phyloP scores from a whole-genome alignment of 2,329 filamentous ascomycete species.

The Lithohypha guttulata region DNA sequence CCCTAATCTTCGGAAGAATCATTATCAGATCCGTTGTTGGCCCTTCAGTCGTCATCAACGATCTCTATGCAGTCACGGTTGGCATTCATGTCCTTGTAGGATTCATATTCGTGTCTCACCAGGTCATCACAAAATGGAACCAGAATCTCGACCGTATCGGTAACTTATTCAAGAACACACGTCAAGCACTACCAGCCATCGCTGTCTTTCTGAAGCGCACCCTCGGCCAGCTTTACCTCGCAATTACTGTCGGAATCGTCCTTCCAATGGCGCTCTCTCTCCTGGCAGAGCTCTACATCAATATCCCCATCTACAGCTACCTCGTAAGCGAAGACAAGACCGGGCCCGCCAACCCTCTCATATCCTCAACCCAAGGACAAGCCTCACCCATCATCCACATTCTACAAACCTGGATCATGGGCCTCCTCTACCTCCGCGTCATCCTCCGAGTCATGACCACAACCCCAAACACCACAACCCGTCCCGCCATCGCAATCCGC shows the following conservation, averaged over 20 bases:
- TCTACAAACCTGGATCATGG: constrained; percentile 88
- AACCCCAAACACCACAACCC: constrained; percentile 34
- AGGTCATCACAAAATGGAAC: not conserved
- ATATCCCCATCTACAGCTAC: constrained; percentile 78
- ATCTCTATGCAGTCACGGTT: constrained; percentile 91
- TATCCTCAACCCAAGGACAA: constrained; percentile 22
- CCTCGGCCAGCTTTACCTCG: constrained; percentile 60
- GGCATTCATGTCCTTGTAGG: constrained; percentile 73
- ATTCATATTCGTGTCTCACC: constrained; percentile 46
- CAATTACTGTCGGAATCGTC: constrained; percentile 61
- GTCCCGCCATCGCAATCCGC: constrained; percentile 62
- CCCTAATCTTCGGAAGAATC: constrained; percentile 70
- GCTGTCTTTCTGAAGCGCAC: constrained; percentile 23
- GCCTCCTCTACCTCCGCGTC: constrained; percentile 76
- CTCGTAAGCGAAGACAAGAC: constrained; percentile 28
- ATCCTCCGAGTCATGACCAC: constrained; percentile 53
- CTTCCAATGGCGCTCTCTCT: constrained; percentile 71
- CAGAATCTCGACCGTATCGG: constrained; percentile 5
- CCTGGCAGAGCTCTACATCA: constrained; percentile 75
- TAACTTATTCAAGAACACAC: constrained; percentile 10
- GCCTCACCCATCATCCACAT: constrained; percentile 64
- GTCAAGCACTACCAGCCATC: constrained; percentile 19
- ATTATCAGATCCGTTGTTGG: constrained; percentile 67
- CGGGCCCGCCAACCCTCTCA: not conserved
- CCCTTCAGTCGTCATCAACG: constrained; percentile 65